phyloP scores from a whole-genome alignment of 148 eudicot species.

The Vaccinium darrowii region DNA sequence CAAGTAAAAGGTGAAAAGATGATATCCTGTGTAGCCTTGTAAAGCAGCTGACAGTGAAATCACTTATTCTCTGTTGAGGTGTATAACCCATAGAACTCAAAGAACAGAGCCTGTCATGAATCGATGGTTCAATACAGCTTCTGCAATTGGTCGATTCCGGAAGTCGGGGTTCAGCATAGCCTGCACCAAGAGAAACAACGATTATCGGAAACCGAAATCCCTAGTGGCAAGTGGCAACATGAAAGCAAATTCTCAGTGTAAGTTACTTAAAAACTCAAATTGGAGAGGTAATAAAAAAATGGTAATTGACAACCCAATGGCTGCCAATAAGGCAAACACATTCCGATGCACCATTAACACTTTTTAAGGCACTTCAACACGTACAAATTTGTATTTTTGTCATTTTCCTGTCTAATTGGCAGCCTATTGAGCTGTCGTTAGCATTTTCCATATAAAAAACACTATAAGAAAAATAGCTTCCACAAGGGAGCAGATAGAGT shows the following conservation, averaged over 20 bases:
- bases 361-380: too few relatives aligned
- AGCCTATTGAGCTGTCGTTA: too few relatives aligned
- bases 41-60: not conserved
- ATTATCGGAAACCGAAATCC: not conserved
- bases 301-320: too few relatives aligned
- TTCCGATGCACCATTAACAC: too few relatives aligned
- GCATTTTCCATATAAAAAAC: too few relatives aligned
- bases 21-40: not conserved
- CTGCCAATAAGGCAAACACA: too few relatives aligned
- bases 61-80: not conserved
- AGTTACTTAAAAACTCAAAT: too few relatives aligned
- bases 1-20: not conserved
- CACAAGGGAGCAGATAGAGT: not conserved
- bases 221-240: too few relatives aligned
- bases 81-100: slow-evolving; percentile 10
- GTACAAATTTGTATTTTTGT: too few relatives aligned
- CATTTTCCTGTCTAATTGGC: too few relatives aligned
- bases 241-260: not conserved
- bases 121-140: slow-evolving; percentile 78
- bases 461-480: not conserved
- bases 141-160: slow-evolving; percentile 82
- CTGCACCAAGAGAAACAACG: slow-evolving; percentile 36
- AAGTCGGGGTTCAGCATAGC: slow-evolving; percentile 90
- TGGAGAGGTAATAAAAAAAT: not conserved
- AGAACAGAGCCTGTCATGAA: slow-evolving; percentile 70